Evolutionary conservation across 257 asterid species (phyloP), one percentile per base, ranked within the genome.

Genomic region (Lycium barbarum): DNA sequence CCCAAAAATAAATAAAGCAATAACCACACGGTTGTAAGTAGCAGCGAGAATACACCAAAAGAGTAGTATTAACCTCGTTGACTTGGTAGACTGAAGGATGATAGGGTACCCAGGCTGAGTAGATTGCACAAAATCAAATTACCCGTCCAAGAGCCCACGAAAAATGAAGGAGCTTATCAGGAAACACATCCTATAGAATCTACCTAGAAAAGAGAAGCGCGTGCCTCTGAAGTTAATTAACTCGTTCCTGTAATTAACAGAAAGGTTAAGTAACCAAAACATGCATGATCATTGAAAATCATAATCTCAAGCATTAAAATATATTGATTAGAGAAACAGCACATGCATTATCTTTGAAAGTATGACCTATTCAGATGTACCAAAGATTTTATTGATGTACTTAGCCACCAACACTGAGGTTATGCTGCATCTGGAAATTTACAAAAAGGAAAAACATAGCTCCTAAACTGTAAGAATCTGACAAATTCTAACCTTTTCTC

Each of bases 391-490:
- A 51, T 26, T 3, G 13, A 49, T 47, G 82, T 14, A 76, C 63
- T 76, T 51, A 51, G n/a, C 82, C 51, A 15, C 26, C 82, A 51
- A 63, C 1, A 74, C 62, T 22, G 22, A 51, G 22, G 22, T 13
- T 49, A 3, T 73, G 40, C 40, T 20, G 38, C 81, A 74, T 7
- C 81, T 3, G 63, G 63, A 51, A 40, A 76, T 51, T 51, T 22
- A 76, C 47, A 76, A 76, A 76, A 76, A 76, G 63, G 63, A 47
- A 76, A 74, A 76, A 49, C 62, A 51, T 33, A 76, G 47, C 63
- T 26, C 22, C 63, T 76, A 7, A 76, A 22, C 63, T 7, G 63
- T 7, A 74, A 74, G 82, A 76, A 76, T 54, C 82, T 51, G 5
- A 76, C 14, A 9, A 51, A 22, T 74, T 49, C 47, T 14, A 3